Base-by-base conservation (phyloP, 805 yeast genomes). In the Phaffomyces antillensis region DNA sequence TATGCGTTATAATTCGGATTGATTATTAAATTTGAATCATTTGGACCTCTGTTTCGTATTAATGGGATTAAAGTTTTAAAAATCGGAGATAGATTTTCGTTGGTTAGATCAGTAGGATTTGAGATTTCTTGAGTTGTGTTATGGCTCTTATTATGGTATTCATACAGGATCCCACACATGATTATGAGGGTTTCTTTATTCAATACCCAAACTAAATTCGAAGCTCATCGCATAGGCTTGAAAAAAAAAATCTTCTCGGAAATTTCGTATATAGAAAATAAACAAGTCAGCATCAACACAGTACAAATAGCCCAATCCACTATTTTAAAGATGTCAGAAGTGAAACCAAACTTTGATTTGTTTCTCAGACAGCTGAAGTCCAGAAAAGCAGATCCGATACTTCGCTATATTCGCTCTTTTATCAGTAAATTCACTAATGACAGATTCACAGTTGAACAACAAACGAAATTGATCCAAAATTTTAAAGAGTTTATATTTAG, bases 301-400 rank as follows among this genome's bases (percentile, higher is more conserved):
- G 23, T 5, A 4, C 23, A 20, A 20, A 20, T 7, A 20, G 23
- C 23, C 1, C 23, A 20, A 5, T 20, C 23, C 23, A 4, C 7
- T 4, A 28, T 34, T 52, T n/a, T 46, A 46, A 32, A 18, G 35
- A 41, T 41, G 43, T 41, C 43, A 13, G 48, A 50, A 2, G 46
- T 48, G 17, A 52, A 52, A 38, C 90, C 91, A 64, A 96, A 93
- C 61, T 93, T 91, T 61, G 96, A 87, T 59, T 64, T 73, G 23
- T 93, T 93, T 59, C 69, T 89, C 35, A 70, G 72, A 12, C 86
- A 83, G 52, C 72, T 93, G 52, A 81, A 83, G 47, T 73, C 76
- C 42, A 83, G 81, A 51, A 72, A 74, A 44, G 96, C 98, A 6
- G 96, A 87, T 46, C 97, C 98, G 0, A 75, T 89, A 33, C 89